Conservation (phyloP, 495 filamentous ascomycete species). For the Podospora conica region DNA sequence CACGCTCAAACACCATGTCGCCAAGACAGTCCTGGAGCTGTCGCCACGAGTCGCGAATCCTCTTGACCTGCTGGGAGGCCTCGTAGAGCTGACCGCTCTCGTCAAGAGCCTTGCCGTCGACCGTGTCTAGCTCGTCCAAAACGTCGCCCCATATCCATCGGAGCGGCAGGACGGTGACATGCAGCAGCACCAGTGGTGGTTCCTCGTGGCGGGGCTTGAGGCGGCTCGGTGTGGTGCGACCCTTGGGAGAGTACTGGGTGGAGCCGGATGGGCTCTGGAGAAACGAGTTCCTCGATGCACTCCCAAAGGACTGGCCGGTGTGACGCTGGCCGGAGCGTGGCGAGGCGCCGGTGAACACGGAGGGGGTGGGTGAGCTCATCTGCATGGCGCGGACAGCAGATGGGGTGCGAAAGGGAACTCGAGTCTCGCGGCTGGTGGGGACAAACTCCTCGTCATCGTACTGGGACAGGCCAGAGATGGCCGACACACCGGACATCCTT, state of each 20-base stretch:
- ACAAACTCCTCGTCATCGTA: conserved; percentile 39
- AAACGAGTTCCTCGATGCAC: conserved; percentile 43
- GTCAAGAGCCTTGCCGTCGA: conserved; percentile 16
- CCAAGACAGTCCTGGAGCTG: conserved; percentile 67
- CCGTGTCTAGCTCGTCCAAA: conserved; percentile 34
- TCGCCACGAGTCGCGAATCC: conserved; percentile 65
- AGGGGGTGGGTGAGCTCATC: conserved; percentile 60
- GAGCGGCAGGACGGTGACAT: conserved; percentile 75
- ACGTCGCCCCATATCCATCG: conserved; percentile 62
- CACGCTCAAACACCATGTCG: conserved; percentile 75
- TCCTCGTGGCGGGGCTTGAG: conserved; percentile 44
- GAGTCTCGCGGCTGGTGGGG: conserved; percentile 32
- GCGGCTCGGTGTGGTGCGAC: conserved; percentile 49
- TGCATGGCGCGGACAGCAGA: conserved; percentile 74
- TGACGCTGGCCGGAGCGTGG: conserved; percentile 37
- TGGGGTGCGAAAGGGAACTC: conserved; percentile 51
- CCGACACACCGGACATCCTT: conserved; percentile 29
- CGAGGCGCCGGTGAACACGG: conserved; percentile 38
- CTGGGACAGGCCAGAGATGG: conserved; percentile 41
- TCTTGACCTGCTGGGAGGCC: conserved; percentile 49
- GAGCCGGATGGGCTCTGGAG: conserved; percentile 39
- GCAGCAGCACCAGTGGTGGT: conserved; percentile 76
- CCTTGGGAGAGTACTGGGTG: conserved; percentile 51
- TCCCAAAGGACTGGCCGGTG: conserved; percentile 24
- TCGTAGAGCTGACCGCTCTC: conserved; percentile 16